These are phyloP conservation scores for Fusarium sororula DNA, from an alignment of 2,329 filamentous ascomycete genomes.

Conservation along the genomic window DNA sequence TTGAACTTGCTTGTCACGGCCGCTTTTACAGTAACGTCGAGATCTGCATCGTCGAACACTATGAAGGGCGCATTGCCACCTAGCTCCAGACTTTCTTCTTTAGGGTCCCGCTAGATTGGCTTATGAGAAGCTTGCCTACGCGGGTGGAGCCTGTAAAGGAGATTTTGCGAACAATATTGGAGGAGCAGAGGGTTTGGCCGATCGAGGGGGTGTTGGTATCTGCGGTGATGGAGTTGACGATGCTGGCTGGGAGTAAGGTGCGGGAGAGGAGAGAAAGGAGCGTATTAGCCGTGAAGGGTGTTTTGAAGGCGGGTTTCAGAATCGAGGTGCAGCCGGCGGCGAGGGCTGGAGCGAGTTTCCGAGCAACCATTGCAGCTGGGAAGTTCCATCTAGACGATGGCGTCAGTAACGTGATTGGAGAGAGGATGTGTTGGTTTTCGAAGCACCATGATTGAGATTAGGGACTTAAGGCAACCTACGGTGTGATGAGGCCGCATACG, in stretches of 20 bases:
- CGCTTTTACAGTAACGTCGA: slow-evolving; percentile 60
- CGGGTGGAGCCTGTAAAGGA: slow-evolving; percentile 74
- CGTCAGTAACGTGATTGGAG: not conserved
- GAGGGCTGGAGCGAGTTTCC: not conserved
- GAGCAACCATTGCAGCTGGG: not conserved
- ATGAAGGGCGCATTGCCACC: slow-evolving; percentile 79
- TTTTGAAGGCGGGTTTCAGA: not conserved
- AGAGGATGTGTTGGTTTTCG: not conserved
- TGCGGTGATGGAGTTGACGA: slow-evolving; percentile 68
- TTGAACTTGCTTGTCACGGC: slow-evolving; percentile 85
- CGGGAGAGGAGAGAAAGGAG: not conserved
- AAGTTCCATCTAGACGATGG: not conserved
- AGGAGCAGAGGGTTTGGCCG: slow-evolving; percentile 70
- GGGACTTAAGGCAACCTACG: not conserved
- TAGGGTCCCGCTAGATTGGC: slow-evolving; percentile 73
- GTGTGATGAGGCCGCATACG: slow-evolving; percentile 44
- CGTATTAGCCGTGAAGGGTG: not conserved
- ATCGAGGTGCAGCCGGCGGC: not conserved
- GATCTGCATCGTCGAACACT: slow-evolving; percentile 63
- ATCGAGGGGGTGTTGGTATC: slow-evolving; percentile 72
- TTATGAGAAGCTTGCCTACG: slow-evolving; percentile 68
- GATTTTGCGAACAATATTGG: slow-evolving; percentile 72
- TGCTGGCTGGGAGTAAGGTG: not conserved
- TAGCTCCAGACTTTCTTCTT: slow-evolving; percentile 73
- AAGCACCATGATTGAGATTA: not conserved